phyloP scores from a whole-genome alignment of 176 grass and related monocot genomes.

The Carex pumila region DNA sequence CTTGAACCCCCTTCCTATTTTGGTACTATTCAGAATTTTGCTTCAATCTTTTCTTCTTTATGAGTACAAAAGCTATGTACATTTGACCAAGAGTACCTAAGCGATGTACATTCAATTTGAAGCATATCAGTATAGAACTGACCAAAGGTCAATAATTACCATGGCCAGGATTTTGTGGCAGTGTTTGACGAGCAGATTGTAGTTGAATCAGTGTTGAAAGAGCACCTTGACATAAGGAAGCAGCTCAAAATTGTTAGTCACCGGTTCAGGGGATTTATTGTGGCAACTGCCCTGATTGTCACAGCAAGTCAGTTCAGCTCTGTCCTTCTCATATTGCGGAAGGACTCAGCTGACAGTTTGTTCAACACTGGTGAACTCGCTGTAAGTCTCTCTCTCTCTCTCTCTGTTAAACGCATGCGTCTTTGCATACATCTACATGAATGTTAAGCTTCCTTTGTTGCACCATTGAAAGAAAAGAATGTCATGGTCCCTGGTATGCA shows the following conservation, averaged over 20 bases:
- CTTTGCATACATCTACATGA: neutral
- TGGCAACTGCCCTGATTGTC: slow-evolving; percentile 44
- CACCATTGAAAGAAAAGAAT: neutral
- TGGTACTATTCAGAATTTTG: neutral
- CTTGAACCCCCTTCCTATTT: neutral
- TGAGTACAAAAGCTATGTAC: too few relatives aligned
- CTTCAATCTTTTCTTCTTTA: too few relatives aligned
- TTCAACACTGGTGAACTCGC: slow-evolving; percentile 84
- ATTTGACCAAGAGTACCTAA: neutral
- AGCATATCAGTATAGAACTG: neutral
- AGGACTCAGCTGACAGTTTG: slow-evolving; percentile 56
- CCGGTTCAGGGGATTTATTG: slow-evolving; percentile 71
- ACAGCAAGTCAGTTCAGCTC: slow-evolving; percentile 87
- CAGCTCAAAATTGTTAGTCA: slow-evolving; percentile 93
- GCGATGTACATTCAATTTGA: neutral
- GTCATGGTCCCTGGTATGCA: neutral
- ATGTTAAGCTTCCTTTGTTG: neutral
- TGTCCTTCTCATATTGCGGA: slow-evolving; percentile 61
- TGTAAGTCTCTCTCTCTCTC: slow-evolving; percentile 28
- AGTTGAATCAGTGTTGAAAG: slow-evolving; percentile 46
- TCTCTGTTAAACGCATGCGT: neutral
- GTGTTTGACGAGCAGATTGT: slow-evolving; percentile 42
- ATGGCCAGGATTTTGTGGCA: slow-evolving; percentile 38
- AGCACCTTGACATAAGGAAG: slow-evolving; percentile 85
- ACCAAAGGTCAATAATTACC: neutral